phyloP scores from a whole-genome alignment of 2,329 filamentous ascomycete genomes.

The Tolypocladium amazonense region DNA sequence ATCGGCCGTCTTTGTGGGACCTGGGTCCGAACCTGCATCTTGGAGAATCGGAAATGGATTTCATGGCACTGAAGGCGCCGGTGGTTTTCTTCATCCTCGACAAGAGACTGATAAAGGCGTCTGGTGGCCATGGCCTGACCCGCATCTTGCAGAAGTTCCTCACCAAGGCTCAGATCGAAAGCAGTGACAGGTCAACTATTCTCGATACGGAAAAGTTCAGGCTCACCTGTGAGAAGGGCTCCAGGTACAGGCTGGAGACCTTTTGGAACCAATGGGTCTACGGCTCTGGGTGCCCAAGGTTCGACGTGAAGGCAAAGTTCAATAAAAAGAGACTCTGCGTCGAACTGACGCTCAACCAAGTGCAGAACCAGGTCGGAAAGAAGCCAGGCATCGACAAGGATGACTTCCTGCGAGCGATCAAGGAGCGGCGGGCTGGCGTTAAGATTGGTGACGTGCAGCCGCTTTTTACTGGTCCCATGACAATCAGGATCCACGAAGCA shows the following conservation, averaged over 20 bases:
- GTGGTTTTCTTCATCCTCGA: slow-evolving; percentile 91
- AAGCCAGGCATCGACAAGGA: slow-evolving; percentile 50
- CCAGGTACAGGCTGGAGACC: slow-evolving; percentile 73
- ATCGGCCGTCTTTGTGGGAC: slow-evolving; percentile 71
- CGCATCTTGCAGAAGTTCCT: slow-evolving; percentile 81
- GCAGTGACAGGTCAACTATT: slow-evolving; percentile 54
- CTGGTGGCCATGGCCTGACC: slow-evolving; percentile 67
- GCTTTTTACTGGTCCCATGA: slow-evolving; percentile 95
- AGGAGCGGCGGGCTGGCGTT: slow-evolving; percentile 64
- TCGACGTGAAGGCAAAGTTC: slow-evolving; percentile 79
- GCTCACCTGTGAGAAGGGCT: slow-evolving; percentile 76
- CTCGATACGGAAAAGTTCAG: slow-evolving; percentile 69
- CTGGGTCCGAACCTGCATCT: slow-evolving; percentile 70
- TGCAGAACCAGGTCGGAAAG: slow-evolving; percentile 39
- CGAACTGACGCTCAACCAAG: slow-evolving; percentile 79
- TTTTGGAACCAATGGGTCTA: slow-evolving; percentile 95
- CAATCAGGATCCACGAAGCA: slow-evolving; percentile 92
- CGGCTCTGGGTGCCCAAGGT: slow-evolving; percentile 78
- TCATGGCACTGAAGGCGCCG: slow-evolving; percentile 82
- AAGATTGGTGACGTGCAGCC: slow-evolving; percentile 59
- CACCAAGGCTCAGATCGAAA: slow-evolving; percentile 65
- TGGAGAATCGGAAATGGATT: slow-evolving; percentile 78
- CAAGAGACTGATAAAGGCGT: slow-evolving; percentile 79
- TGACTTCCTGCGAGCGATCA: slow-evolving; percentile 74
- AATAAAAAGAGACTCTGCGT: slow-evolving; percentile 97